phyloP scores from a whole-genome alignment of 1,139 yeast genomes.

The Lodderomyces margitis region DNA sequence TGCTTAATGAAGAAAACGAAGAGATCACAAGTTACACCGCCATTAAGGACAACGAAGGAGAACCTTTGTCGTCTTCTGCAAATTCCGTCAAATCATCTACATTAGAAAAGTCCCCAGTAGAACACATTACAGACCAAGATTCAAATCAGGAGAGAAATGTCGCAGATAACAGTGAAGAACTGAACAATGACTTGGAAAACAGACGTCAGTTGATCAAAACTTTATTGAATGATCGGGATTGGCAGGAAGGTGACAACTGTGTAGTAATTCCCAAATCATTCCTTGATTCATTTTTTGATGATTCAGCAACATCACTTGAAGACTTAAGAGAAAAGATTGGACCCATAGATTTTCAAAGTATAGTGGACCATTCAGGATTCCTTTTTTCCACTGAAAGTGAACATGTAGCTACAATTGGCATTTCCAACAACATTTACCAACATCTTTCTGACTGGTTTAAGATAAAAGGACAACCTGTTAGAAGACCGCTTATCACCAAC shows the following conservation, averaged over 20 bases:
- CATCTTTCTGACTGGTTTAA: constrained; percentile 57
- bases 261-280: constrained; percentile 34
- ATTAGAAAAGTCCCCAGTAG: background rate
- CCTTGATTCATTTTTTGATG: constrained; percentile 26
- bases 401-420: constrained; percentile 27
- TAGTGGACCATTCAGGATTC: constrained; percentile 33
- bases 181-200: background rate
- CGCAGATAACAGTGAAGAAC: background rate
- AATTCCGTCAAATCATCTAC: background rate
- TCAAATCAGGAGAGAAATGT: constrained; percentile 6
- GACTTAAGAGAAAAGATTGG: constrained; percentile 30
- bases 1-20: background rate
- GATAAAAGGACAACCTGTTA: constrained; percentile 41
- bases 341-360: constrained; percentile 29
- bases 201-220: constrained; percentile 19
- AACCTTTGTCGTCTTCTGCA: background rate
- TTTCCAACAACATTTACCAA: constrained; percentile 44
- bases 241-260: constrained; percentile 38
- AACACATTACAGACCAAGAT: background rate
- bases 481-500: constrained; percentile 43
- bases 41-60: background rate
- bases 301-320: constrained; percentile 23
- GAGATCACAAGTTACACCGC: background rate
- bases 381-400: constrained; percentile 30
- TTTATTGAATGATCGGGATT: constrained; percentile 18